Evolutionary conservation across 2,329 filamentous ascomycete species (phyloP).

Genomic region (Aspergillus bombycis): DNA sequence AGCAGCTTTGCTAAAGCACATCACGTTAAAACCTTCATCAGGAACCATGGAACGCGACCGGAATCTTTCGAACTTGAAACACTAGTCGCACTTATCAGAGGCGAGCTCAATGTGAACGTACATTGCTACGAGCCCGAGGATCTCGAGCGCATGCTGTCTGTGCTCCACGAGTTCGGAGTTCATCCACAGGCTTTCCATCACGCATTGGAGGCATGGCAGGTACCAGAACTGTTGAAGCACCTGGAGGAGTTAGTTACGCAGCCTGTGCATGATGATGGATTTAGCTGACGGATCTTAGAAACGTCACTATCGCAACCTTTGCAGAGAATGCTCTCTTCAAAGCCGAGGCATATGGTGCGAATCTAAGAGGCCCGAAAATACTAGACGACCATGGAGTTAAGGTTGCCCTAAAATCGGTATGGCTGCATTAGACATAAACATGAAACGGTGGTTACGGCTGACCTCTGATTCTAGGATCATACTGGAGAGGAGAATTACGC

Average conservation of each 20-base stretch:
- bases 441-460: background rate
- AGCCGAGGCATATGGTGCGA: constrained; percentile 66
- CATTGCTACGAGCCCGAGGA: constrained; percentile 74
- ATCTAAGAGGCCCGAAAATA: constrained; percentile 67
- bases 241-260: background rate
- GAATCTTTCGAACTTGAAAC: constrained; percentile 64
- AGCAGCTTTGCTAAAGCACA: background rate
- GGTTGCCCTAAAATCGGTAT: constrained; percentile 69
- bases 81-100: constrained; percentile 64
- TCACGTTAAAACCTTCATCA: background rate
- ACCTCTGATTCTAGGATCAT: constrained; percentile 1
- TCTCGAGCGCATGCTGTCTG: constrained; percentile 62
- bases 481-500: constrained; percentile 8
- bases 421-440: constrained; percentile 12
- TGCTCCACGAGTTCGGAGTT: constrained; percentile 73
- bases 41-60: background rate
- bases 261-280: background rate
- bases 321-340: constrained; percentile 77
- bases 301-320: constrained; percentile 62
- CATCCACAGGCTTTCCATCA: constrained; percentile 69
- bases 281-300: constrained; percentile 8
- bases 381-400: constrained; percentile 68
- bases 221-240: constrained; percentile 58
- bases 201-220: constrained; percentile 67
- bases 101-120: constrained; percentile 70